These are phyloP conservation scores for Skeletonema menzelii DNA, from an alignment of 108 stramenopile genomes.

Conservation along the genomic window DNA sequence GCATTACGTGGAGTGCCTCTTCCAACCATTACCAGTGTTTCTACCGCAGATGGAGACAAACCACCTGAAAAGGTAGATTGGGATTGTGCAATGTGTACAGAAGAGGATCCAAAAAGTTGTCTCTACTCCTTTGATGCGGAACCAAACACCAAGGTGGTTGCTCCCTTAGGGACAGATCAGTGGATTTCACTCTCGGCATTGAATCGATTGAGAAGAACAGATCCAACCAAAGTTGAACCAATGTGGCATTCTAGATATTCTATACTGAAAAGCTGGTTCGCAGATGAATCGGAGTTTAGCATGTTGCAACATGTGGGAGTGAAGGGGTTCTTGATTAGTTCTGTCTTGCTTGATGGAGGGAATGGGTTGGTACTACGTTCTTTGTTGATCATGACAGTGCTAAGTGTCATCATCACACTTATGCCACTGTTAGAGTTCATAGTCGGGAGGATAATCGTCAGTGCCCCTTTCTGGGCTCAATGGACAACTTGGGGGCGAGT, in stretches of 20 bases:
- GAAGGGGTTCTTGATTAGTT: constrained; percentile 62
- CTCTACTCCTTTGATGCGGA: constrained; percentile 82
- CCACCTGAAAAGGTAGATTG: constrained; percentile 79
- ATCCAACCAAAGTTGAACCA: constrained; percentile 87
- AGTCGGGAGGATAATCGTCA: constrained; percentile 55
- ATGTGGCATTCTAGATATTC: constrained; percentile 88
- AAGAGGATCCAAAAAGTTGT: constrained; percentile 67
- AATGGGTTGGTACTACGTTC: constrained; percentile 51
- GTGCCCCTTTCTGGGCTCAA: constrained; percentile 62
- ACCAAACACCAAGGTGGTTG: constrained; percentile 76
- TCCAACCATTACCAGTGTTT: constrained; percentile 53
- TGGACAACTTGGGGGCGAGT: constrained; percentile 75
- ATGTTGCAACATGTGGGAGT: constrained; percentile 68
- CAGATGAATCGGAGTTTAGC: constrained; percentile 56
- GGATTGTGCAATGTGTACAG: constrained; percentile 83
- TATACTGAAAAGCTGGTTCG: constrained; percentile 75
- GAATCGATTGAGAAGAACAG: constrained; percentile 80
- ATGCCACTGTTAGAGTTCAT: constrained; percentile 70
- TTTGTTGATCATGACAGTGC: constrained; percentile 28
- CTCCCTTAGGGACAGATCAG: constrained; percentile 61
- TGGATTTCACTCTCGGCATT: constrained; percentile 77
- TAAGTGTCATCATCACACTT: constrained; percentile 38
- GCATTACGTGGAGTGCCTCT: constrained; percentile 68
- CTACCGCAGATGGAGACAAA: constrained; percentile 56
- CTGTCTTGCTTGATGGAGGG: constrained; percentile 57